Conservation (phyloP, 2,329 filamentous ascomycete species). For the Arachnopeziza araneosa region DNA sequence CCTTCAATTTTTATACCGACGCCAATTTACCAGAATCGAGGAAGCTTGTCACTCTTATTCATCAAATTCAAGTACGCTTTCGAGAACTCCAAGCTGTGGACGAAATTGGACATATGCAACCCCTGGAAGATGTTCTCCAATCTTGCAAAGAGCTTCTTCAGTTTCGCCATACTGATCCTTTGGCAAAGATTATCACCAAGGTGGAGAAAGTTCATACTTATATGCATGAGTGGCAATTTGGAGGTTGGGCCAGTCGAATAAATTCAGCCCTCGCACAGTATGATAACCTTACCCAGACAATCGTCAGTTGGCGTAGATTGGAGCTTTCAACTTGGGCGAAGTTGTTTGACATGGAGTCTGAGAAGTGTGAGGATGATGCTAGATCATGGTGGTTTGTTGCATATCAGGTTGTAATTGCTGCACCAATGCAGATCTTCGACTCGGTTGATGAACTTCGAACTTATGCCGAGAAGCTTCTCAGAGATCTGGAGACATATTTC, state of each 20-base stretch:
- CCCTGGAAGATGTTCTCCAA: conserved; percentile 67
- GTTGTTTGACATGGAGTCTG: conserved; percentile 76
- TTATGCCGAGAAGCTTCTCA: conserved; percentile 66
- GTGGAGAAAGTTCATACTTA: conserved; percentile 81
- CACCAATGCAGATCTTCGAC: conserved; percentile 61
- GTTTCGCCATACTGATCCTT: conserved; percentile 72
- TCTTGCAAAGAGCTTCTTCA: conserved; percentile 71
- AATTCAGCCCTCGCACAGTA: conserved; percentile 67
- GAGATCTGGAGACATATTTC: conserved; percentile 75
- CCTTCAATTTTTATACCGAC: conserved; percentile 88
- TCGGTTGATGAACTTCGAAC: conserved; percentile 51
- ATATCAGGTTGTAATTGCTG: conserved; percentile 81
- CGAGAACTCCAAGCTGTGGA: conserved; percentile 60
- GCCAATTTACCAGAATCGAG: conserved; percentile 70
- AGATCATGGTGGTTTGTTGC: conserved; percentile 95
- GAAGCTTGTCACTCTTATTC: conserved; percentile 63
- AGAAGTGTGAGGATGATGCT: conserved; percentile 70
- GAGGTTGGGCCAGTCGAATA: conserved; percentile 75
- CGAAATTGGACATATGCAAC: conserved; percentile 69
- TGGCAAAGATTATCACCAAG: conserved; percentile 80
- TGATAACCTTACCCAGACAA: conserved; percentile 70
- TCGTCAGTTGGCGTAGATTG: conserved; percentile 84
- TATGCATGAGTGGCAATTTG: conserved; percentile 89
- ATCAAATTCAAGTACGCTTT: conserved; percentile 67
- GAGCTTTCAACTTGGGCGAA: conserved; percentile 90